These are phyloP conservation scores for Symbiodinium natans DNA, from an alignment of 73 alveolate genomes.

Conservation along the genomic window DNA sequence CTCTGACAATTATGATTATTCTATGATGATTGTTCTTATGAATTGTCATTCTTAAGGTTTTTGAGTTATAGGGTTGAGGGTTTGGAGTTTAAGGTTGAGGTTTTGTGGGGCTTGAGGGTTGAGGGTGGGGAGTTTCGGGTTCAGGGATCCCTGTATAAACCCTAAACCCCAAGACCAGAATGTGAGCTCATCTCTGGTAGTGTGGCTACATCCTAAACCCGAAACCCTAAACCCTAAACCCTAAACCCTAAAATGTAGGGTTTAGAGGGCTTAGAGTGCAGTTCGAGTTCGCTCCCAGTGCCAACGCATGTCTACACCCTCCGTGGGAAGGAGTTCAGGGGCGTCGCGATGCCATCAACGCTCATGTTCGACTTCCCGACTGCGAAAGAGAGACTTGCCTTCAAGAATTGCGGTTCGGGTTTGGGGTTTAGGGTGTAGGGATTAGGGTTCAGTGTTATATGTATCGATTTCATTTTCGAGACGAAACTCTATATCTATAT, in stretches of 20 bases:
- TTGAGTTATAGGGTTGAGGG: too few species aligned
- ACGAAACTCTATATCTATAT: neutral
- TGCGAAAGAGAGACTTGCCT: constrained; percentile 55
- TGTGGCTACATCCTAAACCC: neutral
- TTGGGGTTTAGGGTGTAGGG: neutral
- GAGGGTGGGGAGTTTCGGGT: neutral
- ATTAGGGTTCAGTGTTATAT: neutral
- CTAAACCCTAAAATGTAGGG: neutral
- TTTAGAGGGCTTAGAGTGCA: neutral
- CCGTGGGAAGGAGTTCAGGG: constrained; percentile 71
- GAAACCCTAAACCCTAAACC: neutral
- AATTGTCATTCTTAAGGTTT: too few species aligned
- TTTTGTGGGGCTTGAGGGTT: neutral
- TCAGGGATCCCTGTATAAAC: too few species aligned
- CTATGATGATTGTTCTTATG: too few species aligned
- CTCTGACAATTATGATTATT: too few species aligned
- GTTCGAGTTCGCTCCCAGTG: too few species aligned
- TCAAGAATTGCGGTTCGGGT: neutral
- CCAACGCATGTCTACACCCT: too few species aligned
- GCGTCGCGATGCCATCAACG: constrained; percentile 73
- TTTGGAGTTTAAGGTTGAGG: neutral
- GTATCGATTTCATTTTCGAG: neutral
- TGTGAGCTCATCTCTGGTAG: too few species aligned
- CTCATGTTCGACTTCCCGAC: constrained; percentile 86
- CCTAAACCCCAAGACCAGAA: too few species aligned